Percentiles rank a stretch among this genome's conserved stretches.
phyloP scores from a whole-genome alignment of 805 yeast genomes.

The Metschnikowia henanensis region DNA sequence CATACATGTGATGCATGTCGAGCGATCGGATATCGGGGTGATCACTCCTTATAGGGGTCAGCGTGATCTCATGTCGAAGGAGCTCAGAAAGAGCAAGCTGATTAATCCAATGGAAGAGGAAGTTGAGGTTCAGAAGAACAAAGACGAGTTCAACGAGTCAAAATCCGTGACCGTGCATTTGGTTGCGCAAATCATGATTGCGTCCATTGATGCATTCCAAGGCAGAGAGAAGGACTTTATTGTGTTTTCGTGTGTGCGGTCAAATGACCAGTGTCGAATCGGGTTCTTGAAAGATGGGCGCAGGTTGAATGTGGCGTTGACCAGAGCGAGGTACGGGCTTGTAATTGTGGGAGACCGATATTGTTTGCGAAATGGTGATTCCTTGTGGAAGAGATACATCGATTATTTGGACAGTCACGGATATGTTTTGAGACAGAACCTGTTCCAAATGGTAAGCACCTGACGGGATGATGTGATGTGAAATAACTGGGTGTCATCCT shows the following conservation, averaged over 20 bases:
- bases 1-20: conserved; percentile 52
- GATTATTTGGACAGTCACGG: conserved; percentile 4
- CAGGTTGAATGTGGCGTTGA: conserved; percentile 83
- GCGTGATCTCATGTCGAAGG: conserved; percentile 55
- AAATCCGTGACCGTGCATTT: conserved; percentile 47
- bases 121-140: conserved; percentile 50
- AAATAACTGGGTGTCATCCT: no score
- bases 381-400: conserved; percentile 12
- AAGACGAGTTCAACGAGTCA: conserved; percentile 53
- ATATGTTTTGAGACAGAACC: neutral
- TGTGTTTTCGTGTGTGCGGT: conserved; percentile 52
- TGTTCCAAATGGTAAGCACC: no score
- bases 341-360: conserved; percentile 28
- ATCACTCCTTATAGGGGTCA: conserved; percentile 78
- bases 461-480: no score
- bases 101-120: conserved; percentile 45
- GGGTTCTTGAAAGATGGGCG: conserved; percentile 84
- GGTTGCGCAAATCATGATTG: conserved; percentile 42
- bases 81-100: conserved; percentile 31
- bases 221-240: conserved; percentile 52
- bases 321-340: conserved; percentile 82
- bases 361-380: conserved; percentile 5
- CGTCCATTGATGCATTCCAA: conserved; percentile 16
- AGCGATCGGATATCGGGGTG: conserved; percentile 31
- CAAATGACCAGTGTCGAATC: conserved; percentile 67